Percentiles rank a stretch among this genome's conserved stretches.
Evolutionary conservation across 257 asterid species (phyloP).

Genomic region (Solanum medicagineum): DNA sequence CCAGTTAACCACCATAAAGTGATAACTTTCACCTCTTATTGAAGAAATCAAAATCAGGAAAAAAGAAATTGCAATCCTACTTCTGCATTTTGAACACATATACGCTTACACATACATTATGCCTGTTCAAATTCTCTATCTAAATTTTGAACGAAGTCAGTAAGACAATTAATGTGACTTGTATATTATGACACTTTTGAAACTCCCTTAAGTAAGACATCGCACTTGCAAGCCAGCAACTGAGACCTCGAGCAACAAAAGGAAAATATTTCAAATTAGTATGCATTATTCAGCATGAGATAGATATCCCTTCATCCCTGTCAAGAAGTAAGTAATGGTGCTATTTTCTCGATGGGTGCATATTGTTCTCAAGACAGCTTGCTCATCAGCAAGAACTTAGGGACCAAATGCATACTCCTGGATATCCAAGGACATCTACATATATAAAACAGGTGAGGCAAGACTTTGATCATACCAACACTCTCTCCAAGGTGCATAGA

Average conservation of each 20-base stretch:
- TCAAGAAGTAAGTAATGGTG: neutral
- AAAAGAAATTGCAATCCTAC: neutral
- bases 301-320: neutral
- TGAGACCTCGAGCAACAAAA: neutral
- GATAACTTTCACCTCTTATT: neutral
- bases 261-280: neutral
- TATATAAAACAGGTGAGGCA: neutral
- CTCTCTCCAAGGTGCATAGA: slow-evolving; percentile 99
- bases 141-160: neutral
- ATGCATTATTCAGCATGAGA: neutral
- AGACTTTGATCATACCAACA: slow-evolving; percentile 42
- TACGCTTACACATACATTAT: neutral
- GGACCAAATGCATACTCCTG: neutral
- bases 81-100: neutral
- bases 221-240: neutral
- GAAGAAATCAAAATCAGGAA: neutral
- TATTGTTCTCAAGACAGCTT: neutral
- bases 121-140: neutral
- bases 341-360: neutral
- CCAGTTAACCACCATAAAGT: neutral
- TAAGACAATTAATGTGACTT: neutral
- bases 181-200: neutral
- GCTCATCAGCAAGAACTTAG: neutral
- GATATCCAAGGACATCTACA: neutral
- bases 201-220: neutral